Evolutionary conservation across 2,329 filamentous ascomycete species (phyloP), one percentile per base, ranked within the genome.

Genomic region (Sordariomycetes sp.): DNA sequence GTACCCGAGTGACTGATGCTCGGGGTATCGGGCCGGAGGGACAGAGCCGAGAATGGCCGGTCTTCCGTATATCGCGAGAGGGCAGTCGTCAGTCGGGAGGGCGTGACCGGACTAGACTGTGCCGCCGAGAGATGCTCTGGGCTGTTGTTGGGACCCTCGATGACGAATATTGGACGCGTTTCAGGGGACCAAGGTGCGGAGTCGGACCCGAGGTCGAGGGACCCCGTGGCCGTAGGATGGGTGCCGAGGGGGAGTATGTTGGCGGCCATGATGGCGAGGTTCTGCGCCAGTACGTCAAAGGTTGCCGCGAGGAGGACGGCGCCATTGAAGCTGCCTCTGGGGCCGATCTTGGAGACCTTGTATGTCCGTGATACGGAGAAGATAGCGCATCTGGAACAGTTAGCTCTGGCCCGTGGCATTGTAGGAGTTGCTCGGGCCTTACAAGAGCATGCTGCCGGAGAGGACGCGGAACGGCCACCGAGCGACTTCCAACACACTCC

Each of bases 401-500:
- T 52, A 52, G 51, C 51, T n/a, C 17, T 52, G 10, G 17, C 20
- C 28, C 24, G 10, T 32, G 24, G 28, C n/a, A n/a, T 32, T 15
- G 15, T 6, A n/a, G 24, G 15, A 4, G 28, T 32, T 6, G 8
- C 4, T 13, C 17, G 25, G 3, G 34, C 36, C 56, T 48, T 54
- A 57, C 56, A 57, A 34, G 10, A 57, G 10, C 56, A 57, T 57
- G 50, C 45, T 53, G 35, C 28, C 28, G 17, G 67, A 66, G 20
- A 70, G 61, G 35, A 64, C 57, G 55, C 70, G 70, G 36, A 71
- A 70, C n/a, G 68, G 67, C 69, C 67, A 68, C 22, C 64, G 62
- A 28, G 66, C 60, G 17, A 61, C 62, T 7, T 64, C 63, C 20
- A 63, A 58, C 17, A 69, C 57, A 51, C 68, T 64, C 6, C 65